Evolutionary conservation across 441 rosid genomes (phyloP).

Genomic region (Syzygium syzygioides): DNA sequence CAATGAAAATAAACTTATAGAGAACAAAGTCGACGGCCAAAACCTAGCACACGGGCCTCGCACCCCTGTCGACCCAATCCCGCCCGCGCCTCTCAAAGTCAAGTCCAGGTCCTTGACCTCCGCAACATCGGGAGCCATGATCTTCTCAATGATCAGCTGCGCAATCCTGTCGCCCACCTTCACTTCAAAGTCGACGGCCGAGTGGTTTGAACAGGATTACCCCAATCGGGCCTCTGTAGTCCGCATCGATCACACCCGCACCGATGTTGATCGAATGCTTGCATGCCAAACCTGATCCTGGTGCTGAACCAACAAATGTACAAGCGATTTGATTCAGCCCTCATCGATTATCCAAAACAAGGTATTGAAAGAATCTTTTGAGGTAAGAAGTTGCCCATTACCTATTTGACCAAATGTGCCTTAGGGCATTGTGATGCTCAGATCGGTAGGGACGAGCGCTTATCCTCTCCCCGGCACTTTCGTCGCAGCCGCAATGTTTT

Average conservation of each 20-base stretch:
- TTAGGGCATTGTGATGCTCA: conserved; percentile 68
- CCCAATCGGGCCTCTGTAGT: conserved; percentile 67
- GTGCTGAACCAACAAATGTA: conserved; percentile 23
- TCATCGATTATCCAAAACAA: background rate
- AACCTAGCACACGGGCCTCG: background rate
- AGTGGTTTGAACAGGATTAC: conserved; percentile 64
- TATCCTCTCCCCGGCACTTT: conserved; percentile 80
- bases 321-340: background rate
- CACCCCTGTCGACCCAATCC: conserved; percentile 74
- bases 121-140: conserved; percentile 46
- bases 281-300: conserved; percentile 76
- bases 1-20: background rate
- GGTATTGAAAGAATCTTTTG: background rate
- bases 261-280: conserved; percentile 79
- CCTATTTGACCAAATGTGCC: conserved; percentile 86
- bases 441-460: conserved; percentile 64
- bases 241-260: conserved; percentile 72
- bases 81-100: conserved; percentile 59
- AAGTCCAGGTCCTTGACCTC: conserved; percentile 60
- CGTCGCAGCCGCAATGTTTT: conserved; percentile 37
- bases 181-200: conserved; percentile 58
- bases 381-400: background rate
- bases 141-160: conserved; percentile 62
- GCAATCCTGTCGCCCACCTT: conserved; percentile 63
- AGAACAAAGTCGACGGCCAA: too few relatives aligned